Conservation (phyloP, 2,329 filamentous ascomycete genomes). For the Colletotrichum liaoningense region DNA sequence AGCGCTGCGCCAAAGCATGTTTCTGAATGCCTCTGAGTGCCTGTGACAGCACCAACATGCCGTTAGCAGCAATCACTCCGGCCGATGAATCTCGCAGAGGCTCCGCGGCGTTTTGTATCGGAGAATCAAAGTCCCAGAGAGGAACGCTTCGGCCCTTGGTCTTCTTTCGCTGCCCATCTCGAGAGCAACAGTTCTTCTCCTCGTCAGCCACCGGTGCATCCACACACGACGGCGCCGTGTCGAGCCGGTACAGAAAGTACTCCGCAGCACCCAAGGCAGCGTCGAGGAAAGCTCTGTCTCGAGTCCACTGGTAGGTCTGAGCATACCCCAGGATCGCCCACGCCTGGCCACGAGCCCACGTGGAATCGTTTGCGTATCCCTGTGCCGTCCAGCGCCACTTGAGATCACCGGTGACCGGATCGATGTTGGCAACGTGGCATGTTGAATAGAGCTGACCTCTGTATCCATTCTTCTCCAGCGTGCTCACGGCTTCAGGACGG, state of each 20-base stretch:
- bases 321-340: slow-evolving; percentile 65
- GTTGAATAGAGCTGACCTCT: slow-evolving; percentile 43
- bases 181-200: slow-evolving; percentile 48
- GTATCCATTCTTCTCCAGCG: slow-evolving; percentile 34
- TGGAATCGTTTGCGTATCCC: slow-evolving; percentile 57
- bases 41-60: slow-evolving; percentile 52
- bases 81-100: slow-evolving; percentile 51
- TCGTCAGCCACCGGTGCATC: slow-evolving; percentile 39
- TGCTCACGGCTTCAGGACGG: slow-evolving; percentile 47
- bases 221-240: slow-evolving; percentile 45
- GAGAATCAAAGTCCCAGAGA: slow-evolving; percentile 62
- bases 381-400: slow-evolving; percentile 61
- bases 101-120: slow-evolving; percentile 43
- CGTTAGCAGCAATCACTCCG: slow-evolving; percentile 54
- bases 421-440: slow-evolving; percentile 61
- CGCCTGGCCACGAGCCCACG: slow-evolving; percentile 63
- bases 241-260: slow-evolving; percentile 59
- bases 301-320: slow-evolving; percentile 61
- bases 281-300: slow-evolving; percentile 53
- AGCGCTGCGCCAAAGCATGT: slow-evolving; percentile 34
- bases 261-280: slow-evolving; percentile 58
- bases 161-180: slow-evolving; percentile 41
- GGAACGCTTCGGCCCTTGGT: slow-evolving; percentile 43
- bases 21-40: slow-evolving; percentile 36
- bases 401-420: slow-evolving; percentile 53